Conservation (phyloP, 2,329 filamentous ascomycete species). For the Pseudofabraea citricarpa region DNA sequence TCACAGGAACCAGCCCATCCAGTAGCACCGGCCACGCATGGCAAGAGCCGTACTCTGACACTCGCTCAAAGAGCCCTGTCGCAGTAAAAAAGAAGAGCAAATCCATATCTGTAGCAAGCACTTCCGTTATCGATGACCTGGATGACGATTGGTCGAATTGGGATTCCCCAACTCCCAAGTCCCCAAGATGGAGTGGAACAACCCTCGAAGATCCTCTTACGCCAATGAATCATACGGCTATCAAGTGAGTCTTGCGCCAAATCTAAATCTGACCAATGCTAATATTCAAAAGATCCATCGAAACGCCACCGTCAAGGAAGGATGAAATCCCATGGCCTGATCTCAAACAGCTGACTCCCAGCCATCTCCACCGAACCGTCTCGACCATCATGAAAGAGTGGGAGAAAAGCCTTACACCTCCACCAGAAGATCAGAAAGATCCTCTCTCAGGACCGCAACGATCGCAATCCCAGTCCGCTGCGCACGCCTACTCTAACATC, state of each 20-base stretch:
- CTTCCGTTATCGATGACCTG: slow-evolving; percentile 31
- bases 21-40: slow-evolving; percentile 12
- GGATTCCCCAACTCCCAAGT: slow-evolving; percentile 51
- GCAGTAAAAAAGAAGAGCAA: slow-evolving; percentile 14
- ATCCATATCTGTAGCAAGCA: slow-evolving; percentile 16
- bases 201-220: slow-evolving; percentile 23
- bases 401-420: slow-evolving; percentile 70
- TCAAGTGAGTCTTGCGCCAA: slow-evolving; percentile 19
- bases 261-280: slow-evolving; percentile 8
- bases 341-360: slow-evolving; percentile 52
- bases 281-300: slow-evolving; percentile 14
- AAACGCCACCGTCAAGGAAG: slow-evolving; percentile 16
- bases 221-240: slow-evolving; percentile 17
- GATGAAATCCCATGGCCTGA: slow-evolving; percentile 33
- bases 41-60: neutral
- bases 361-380: slow-evolving; percentile 77
- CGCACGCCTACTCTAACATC: neutral
- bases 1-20: slow-evolving; percentile 18
- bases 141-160: slow-evolving; percentile 63
- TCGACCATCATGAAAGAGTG: slow-evolving; percentile 84
- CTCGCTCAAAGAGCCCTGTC: slow-evolving; percentile 10
- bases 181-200: slow-evolving; percentile 59
- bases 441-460: slow-evolving; percentile 30
- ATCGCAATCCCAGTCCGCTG: neutral
- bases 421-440: slow-evolving; percentile 23